Evolutionary conservation across 768 basidiomycete genomes (phyloP).

Genomic region (Boletus tomentosulus): DNA sequence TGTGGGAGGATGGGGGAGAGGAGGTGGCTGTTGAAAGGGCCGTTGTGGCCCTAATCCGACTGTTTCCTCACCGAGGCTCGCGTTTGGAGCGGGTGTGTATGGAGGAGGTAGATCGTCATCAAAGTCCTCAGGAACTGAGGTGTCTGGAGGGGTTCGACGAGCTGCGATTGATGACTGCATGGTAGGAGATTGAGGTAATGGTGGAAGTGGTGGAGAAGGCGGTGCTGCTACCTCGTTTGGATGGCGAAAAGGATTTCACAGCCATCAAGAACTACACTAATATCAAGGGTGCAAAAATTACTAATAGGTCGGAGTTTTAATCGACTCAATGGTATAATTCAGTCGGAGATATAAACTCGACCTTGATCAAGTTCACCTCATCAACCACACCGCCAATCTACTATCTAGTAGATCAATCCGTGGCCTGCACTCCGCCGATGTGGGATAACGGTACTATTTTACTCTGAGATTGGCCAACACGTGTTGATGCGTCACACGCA

Average conservation of each 20-base stretch:
- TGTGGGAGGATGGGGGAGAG: constrained; percentile 1
- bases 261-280: no score
- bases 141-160: not conserved
- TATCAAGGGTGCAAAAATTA: no score
- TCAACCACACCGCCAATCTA: no score
- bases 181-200: not conserved
- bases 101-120: constrained; percentile 65
- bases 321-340: no score
- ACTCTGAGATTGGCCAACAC: no score
- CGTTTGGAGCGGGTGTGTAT: constrained; percentile 57
- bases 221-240: not conserved
- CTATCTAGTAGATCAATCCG: no score
- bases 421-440: no score
- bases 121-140: not conserved
- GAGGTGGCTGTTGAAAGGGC: constrained; percentile 52
- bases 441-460: no score
- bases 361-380: no score
- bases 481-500: no score
- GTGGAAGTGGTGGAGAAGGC: constrained; percentile 10
- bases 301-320: not conserved
- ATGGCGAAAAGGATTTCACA: constrained; percentile 20
- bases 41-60: constrained; percentile 59
- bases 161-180: no score
- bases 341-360: no score
- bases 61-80: constrained; percentile 54